phyloP scores from a whole-genome alignment of 1,139 yeast species.

The Scheffersomyces segobiensis region DNA sequence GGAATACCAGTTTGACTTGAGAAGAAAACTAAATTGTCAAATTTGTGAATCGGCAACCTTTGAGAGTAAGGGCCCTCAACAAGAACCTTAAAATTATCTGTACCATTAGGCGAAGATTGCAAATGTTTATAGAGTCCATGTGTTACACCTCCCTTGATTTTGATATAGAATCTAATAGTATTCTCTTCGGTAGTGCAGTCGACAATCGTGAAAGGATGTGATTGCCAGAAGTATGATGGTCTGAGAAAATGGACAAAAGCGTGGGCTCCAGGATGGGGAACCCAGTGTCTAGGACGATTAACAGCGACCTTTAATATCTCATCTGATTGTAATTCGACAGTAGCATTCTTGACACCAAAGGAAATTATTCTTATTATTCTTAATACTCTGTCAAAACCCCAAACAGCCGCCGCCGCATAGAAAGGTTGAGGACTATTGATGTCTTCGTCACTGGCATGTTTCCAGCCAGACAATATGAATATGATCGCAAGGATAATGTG shows the following conservation, averaged over 20 bases:
- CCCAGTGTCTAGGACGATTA: slow-evolving; percentile 17
- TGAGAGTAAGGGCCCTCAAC: slow-evolving; percentile 63
- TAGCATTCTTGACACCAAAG: slow-evolving; percentile 20
- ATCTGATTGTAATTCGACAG: slow-evolving; percentile 15
- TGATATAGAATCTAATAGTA: slow-evolving; percentile 18
- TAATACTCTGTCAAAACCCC: slow-evolving; percentile 18
- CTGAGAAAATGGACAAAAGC: slow-evolving; percentile 19
- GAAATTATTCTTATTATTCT: slow-evolving; percentile 13
- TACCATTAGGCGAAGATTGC: slow-evolving; percentile 11
- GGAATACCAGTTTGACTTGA: slow-evolving; percentile 82
- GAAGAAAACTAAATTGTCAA: slow-evolving; percentile 15
- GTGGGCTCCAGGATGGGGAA: slow-evolving; percentile 15
- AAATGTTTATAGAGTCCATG: slow-evolving; percentile 15
- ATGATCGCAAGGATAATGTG: slow-evolving; percentile 17
- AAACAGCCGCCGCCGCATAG: slow-evolving; percentile 18
- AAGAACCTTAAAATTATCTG: slow-evolving; percentile 27
- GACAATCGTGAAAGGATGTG: slow-evolving; percentile 22
- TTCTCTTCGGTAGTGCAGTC: slow-evolving; percentile 13
- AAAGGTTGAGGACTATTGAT: slow-evolving; percentile 7
- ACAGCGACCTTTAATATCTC: slow-evolving; percentile 19
- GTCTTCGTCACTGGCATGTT: neutral
- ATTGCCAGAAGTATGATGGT: slow-evolving; percentile 21
- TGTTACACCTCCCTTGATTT: slow-evolving; percentile 23
- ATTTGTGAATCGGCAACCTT: slow-evolving; percentile 13
- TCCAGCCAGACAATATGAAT: slow-evolving; percentile 17